phyloP scores from a whole-genome alignment of 805 yeast species.

The Wickerhamiella parazyma region DNA sequence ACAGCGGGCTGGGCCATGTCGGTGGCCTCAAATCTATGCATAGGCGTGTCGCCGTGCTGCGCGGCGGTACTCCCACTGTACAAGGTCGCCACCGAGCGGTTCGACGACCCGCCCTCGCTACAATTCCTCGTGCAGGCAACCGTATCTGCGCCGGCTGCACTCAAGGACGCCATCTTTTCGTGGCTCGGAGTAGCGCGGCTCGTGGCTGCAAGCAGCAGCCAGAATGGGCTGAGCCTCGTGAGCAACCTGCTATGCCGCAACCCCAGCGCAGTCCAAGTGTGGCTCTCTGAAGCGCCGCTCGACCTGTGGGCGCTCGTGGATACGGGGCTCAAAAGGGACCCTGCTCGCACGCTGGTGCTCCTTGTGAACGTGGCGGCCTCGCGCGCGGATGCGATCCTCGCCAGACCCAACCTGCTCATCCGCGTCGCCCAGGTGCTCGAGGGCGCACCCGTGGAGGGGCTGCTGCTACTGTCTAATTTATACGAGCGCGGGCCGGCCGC shows the following conservation, averaged over 20 bases:
- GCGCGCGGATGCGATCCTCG: slow-evolving; percentile 3
- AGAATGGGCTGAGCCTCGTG: slow-evolving; percentile 2
- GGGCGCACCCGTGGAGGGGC: background rate
- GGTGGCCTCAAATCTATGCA: slow-evolving; percentile 5
- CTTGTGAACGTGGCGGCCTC: slow-evolving; percentile 6
- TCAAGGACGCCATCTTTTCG: slow-evolving; percentile 1
- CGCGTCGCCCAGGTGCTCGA: background rate
- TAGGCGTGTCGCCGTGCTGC: slow-evolving; percentile 5
- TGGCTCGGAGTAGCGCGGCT: slow-evolving; percentile 1
- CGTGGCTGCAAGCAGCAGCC: background rate
- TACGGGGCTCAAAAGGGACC: background rate
- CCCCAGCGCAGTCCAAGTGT: slow-evolving; percentile 1
- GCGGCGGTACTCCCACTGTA: background rate
- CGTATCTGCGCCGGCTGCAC: background rate
- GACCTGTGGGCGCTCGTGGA: slow-evolving; percentile 5
- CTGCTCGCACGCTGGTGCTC: background rate
- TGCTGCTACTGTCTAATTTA: slow-evolving; percentile 4
- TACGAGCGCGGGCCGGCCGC: background rate
- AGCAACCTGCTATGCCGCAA: slow-evolving; percentile 2
- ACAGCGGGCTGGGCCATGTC: slow-evolving; percentile 3
- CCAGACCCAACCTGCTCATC: background rate
- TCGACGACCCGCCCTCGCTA: background rate
- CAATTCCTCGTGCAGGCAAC: slow-evolving; percentile 4
- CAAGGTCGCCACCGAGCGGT: background rate
- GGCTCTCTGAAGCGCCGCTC: slow-evolving; percentile 2